Base-by-base conservation (phyloP, 2,329 filamentous ascomycete species). In the Drechslerella dactyloides region DNA sequence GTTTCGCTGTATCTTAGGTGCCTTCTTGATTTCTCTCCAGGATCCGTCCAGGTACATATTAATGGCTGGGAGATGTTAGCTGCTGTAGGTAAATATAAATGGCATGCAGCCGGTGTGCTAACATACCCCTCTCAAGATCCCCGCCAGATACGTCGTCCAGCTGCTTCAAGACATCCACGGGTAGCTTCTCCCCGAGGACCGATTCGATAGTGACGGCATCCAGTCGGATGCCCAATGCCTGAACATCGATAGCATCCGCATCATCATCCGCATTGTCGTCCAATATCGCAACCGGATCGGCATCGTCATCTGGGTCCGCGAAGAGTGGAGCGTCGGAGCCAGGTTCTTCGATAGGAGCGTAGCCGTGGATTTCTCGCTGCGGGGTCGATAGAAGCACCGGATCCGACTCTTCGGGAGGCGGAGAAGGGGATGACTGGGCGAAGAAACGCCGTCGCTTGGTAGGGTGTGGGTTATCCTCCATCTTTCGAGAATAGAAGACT, bases 1-100 rank as follows among this genome's bases (percentile, higher is more conserved):
- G 85, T 50, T 87, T 86, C 75, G 82, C 81, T 76, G 88, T 83
- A 23, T 87, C 80, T 77, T 87, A 81, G 70, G 82, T 81, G 42
- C 81, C 83, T 52, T 80, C 81, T 59, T 64, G 23, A 50, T 27
- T 8, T 80, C 83, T 76, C 85, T 86, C 83, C 87, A 89, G 2
- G 87, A 89, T 19, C 86, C 87, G 73, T 90, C 87, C 73, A 89
- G 85, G 76, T 87, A 90, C 84, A 77, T 77, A 70, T 77, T 77
- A 65, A 77, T 76, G 54, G 76, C 76, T 76, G 52, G 15, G 24
- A 37, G 7, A 6, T 23, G 35, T 48, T 46, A 70, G 60, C 42
- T n/a, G 46, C 27, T 21, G 8, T 48, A 10, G 8, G 3, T 21
- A 48, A 21, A 44, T 17, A 27, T 19, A 48, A 58, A 40, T 11